Percentiles rank a stretch among this genome's conserved stretches.
Conservation (phyloP, 2,329 filamentous ascomycete genomes). For the Talaromyces marneffei region DNA sequence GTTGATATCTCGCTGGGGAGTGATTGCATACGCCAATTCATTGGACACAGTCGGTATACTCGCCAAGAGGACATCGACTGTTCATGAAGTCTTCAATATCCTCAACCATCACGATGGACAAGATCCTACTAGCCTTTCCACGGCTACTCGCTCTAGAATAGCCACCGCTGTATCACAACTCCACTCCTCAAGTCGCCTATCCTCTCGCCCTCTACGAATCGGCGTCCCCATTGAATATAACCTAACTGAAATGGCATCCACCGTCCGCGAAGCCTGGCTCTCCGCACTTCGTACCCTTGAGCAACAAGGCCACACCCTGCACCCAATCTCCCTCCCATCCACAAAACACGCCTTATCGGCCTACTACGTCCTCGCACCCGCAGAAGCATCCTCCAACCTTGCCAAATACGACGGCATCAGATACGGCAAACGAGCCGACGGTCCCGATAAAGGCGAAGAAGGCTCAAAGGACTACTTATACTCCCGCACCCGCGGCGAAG, state of each 20-base stretch:
- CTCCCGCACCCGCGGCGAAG: conserved; percentile 63
- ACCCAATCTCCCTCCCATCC: conserved; percentile 72
- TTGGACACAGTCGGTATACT: conserved; percentile 83
- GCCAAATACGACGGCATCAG: conserved; percentile 97
- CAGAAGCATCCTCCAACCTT: conserved; percentile 91
- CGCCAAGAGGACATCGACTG: conserved; percentile 48
- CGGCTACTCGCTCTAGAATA: conserved; percentile 49
- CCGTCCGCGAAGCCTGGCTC: conserved; percentile 66
- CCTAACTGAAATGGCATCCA: conserved; percentile 67
- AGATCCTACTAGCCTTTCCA: conserved; percentile 69
- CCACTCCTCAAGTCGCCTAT: conserved; percentile 21
- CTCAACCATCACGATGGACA: conserved; percentile 58
- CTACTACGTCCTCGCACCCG: conserved; percentile 92
- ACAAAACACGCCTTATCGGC: conserved; percentile 82
- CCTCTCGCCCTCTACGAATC: conserved; percentile 41
- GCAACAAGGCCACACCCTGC: conserved; percentile 61
- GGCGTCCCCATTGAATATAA: conserved; percentile 75
- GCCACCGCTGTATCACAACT: conserved; percentile 37
- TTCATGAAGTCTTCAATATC: conserved; percentile 49
- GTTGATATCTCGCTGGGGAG: conserved; percentile 75
- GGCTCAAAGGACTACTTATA: conserved; percentile 56
- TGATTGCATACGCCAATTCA: conserved; percentile 88
- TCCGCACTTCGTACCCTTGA: conserved; percentile 56
- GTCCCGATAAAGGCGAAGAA: conserved; percentile 44
- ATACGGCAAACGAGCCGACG: conserved; percentile 61